phyloP scores from a whole-genome alignment of 148 eudicot species.

The Pharnaceum exiguum region DNA sequence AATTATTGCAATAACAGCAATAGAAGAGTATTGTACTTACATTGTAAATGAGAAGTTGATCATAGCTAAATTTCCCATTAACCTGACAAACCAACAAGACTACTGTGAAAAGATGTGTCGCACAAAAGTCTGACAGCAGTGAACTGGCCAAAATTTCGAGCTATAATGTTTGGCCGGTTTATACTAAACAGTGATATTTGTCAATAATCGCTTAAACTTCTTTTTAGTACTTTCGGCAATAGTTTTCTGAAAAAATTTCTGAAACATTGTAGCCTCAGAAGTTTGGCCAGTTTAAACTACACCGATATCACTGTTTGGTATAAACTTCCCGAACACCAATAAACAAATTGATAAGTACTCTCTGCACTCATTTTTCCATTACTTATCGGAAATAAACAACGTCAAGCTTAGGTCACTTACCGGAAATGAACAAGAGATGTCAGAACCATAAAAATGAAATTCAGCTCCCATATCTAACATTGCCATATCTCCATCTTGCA shows the following conservation, averaged over 20 bases:
- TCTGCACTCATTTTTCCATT: too few species aligned
- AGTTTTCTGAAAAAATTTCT: too few species aligned
- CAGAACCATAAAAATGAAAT: slow-evolving; percentile 94
- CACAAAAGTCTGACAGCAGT: not conserved
- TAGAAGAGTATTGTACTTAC: slow-evolving; percentile 52
- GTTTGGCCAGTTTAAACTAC: too few species aligned
- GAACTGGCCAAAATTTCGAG: too few species aligned
- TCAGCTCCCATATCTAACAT: slow-evolving; percentile 99
- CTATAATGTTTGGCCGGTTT: too few species aligned
- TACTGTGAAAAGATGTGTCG: slow-evolving; percentile 1
- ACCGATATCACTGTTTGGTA: too few species aligned
- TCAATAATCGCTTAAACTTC: too few species aligned
- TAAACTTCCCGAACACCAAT: too few species aligned
- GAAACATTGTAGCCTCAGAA: too few species aligned
- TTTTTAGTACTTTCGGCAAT: too few species aligned
- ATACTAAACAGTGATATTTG: too few species aligned
- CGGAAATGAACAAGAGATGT: slow-evolving; percentile 95
- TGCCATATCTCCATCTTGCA: slow-evolving; percentile 85
- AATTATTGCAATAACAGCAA: not conserved
- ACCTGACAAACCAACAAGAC: slow-evolving; percentile 50
- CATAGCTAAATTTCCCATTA: slow-evolving; percentile 77
- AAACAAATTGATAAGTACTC: too few species aligned
- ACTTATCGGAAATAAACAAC: slow-evolving; percentile 2
- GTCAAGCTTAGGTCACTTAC: slow-evolving; percentile 29
- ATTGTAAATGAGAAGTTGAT: slow-evolving; percentile 79